Evolutionary conservation across 805 yeast species (phyloP).

Genomic region (Yarrowia sp.): DNA sequence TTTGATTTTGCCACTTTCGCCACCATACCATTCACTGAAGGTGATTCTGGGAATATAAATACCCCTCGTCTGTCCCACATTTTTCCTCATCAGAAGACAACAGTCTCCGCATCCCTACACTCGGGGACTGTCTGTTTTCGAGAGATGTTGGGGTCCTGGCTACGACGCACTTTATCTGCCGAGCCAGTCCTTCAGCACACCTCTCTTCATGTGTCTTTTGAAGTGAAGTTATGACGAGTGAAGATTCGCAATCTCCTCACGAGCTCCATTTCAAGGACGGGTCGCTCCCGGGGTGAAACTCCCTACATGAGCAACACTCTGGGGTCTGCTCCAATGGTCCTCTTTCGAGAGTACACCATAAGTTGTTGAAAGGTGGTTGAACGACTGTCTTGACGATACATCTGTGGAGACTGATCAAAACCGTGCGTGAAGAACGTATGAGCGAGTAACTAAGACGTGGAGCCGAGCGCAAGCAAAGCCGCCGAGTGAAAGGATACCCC

Average conservation of each 20-base stretch:
- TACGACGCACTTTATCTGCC: background rate
- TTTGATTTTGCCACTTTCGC: background rate
- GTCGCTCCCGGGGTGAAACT: background rate
- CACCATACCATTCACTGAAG: no score
- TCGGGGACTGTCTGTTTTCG: conserved; percentile 1
- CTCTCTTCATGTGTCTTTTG: conserved; percentile 1
- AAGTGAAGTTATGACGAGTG: background rate
- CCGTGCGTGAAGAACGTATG: background rate
- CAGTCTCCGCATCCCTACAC: conserved; percentile 6
- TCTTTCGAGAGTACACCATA: background rate
- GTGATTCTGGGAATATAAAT: conserved; percentile 4
- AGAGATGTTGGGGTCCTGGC: background rate
- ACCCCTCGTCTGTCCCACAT: background rate
- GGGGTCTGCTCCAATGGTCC: conserved; percentile 7
- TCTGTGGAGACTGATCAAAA: background rate
- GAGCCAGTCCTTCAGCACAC: background rate
- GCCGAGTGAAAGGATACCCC: conserved; percentile 9
- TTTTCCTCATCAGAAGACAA: conserved; percentile 1
- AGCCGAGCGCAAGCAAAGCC: conserved; percentile 2
- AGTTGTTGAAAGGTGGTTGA: conserved; percentile 4
- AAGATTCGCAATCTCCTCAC: conserved; percentile 6
- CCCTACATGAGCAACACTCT: background rate
- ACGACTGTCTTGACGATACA: background rate
- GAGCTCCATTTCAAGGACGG: background rate
- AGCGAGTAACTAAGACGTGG: conserved; percentile 10